phyloP scores from a whole-genome alignment of 768 basidiomycete species.

The Gymnopilus junonius region DNA sequence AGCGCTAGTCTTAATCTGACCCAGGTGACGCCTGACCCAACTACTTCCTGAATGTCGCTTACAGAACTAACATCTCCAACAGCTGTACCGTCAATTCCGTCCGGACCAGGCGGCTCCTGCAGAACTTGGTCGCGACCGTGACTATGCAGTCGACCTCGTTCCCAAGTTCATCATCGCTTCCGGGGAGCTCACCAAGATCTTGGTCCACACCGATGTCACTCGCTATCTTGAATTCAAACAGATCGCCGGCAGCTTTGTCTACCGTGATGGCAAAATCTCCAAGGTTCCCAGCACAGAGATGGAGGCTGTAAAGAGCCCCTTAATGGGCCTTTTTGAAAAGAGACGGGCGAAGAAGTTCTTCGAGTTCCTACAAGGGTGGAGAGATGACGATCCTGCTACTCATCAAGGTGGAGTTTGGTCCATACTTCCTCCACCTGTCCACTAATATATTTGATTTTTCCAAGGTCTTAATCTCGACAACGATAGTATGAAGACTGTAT shows the following conservation, averaged over 20 bases:
- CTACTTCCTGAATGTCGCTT: not conserved
- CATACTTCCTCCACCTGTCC: not conserved
- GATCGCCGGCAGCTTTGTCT: slow-evolving; percentile 98
- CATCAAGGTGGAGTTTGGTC: slow-evolving; percentile 73
- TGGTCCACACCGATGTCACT: slow-evolving; percentile 98
- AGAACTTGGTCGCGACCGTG: slow-evolving; percentile 93
- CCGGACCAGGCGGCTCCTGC: slow-evolving; percentile 73
- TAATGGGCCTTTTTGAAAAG: slow-evolving; percentile 99
- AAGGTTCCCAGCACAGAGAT: slow-evolving; percentile 98
- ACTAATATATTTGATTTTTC: not conserved
- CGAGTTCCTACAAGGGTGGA: slow-evolving; percentile 94
- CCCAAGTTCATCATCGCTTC: slow-evolving; percentile 99
- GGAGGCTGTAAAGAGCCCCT: slow-evolving; percentile 91
- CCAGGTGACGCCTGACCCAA: slow-evolving; percentile 60
- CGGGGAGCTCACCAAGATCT: slow-evolving; percentile 96
- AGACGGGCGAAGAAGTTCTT: slow-evolving; percentile 98
- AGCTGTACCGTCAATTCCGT: slow-evolving; percentile 98
- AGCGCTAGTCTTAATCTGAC: slow-evolving; percentile 96
- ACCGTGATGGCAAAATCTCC: slow-evolving; percentile 94
- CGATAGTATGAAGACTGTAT: slow-evolving; percentile 92
- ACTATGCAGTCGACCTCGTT: slow-evolving; percentile 97
- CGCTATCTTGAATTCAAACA: slow-evolving; percentile 99
- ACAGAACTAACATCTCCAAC: slow-evolving; percentile 13
- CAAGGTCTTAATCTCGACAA: slow-evolving; percentile 87
- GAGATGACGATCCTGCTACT: slow-evolving; percentile 92